phyloP scores from a whole-genome alignment of 441 rosid species.

The Populus trichocarpa region DNA sequence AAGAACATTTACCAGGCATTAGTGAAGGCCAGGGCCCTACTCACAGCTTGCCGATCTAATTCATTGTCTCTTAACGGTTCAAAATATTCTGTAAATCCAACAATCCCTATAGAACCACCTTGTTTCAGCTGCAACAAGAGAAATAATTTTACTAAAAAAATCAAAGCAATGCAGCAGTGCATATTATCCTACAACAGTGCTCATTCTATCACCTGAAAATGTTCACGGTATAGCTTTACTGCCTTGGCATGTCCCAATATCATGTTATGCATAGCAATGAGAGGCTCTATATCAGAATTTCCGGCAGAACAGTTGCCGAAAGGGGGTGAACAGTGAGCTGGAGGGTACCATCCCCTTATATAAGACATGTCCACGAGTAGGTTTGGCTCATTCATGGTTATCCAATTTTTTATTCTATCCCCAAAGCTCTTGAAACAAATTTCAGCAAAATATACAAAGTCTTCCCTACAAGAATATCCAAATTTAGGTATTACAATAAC shows the following conservation, averaged over 20 bases:
- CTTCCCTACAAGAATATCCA: constrained; percentile 38
- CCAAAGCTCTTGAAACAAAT: constrained; percentile 49
- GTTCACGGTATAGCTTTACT: constrained; percentile 33
- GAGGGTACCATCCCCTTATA: constrained; percentile 35
- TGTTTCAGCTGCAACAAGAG: constrained; percentile 30
- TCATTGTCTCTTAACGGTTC: constrained; percentile 35
- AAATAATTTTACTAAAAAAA: neutral
- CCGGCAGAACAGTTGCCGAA: constrained; percentile 49
- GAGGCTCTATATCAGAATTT: constrained; percentile 42
- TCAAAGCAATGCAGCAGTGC: neutral
- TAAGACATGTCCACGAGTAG: constrained; percentile 34
- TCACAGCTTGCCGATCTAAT: constrained; percentile 33
- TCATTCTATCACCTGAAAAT: constrained; percentile 26
- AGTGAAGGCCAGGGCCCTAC: constrained; percentile 33
- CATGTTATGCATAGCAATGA: constrained; percentile 36
- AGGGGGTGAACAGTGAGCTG: constrained; percentile 39
- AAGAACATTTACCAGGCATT: constrained; percentile 29
- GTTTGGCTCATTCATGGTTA: constrained; percentile 47
- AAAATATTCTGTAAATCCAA: constrained; percentile 19
- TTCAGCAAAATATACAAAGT: constrained; percentile 38
- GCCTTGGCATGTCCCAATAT: constrained; percentile 47
- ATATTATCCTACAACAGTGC: neutral
- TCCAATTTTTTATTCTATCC: constrained; percentile 45
- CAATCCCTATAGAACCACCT: constrained; percentile 41
- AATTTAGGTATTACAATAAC: neutral